A percentile compares a stretch with the other conserved stretches of the same genome.
phyloP scores from a whole-genome alignment of 768 basidiomycete species.

The Lyophyllum semitale region DNA sequence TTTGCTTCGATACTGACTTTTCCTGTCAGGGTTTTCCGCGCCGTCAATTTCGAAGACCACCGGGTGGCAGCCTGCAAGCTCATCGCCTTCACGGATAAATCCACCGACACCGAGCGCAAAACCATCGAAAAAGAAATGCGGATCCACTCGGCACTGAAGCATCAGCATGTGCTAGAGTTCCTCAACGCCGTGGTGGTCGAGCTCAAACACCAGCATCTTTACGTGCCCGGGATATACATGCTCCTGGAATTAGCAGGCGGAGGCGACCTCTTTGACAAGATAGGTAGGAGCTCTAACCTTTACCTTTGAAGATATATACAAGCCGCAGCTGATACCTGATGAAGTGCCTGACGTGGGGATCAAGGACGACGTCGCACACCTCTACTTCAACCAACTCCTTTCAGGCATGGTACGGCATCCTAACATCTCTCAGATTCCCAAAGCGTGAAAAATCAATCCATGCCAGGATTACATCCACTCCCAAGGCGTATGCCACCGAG shows the following conservation, averaged over 20 bases:
- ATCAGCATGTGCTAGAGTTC: conserved; percentile 82
- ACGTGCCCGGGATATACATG: conserved; percentile 87
- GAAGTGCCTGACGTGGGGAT: conserved; percentile 90
- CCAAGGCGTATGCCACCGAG: conserved; percentile 93
- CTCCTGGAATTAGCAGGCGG: conserved; percentile 90
- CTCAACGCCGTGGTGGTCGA: conserved; percentile 79
- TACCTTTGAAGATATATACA: background rate
- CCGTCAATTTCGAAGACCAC: conserved; percentile 66
- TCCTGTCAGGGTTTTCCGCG: conserved; percentile 74
- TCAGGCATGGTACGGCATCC: conserved; percentile 68
- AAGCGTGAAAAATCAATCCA: background rate
- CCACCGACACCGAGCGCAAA: conserved; percentile 73
- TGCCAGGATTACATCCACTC: conserved; percentile 78
- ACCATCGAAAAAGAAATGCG: conserved; percentile 90
- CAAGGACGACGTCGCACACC: conserved; percentile 83
- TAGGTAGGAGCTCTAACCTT: conserved; percentile 59
- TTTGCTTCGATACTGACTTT: background rate
- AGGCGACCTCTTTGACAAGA: conserved; percentile 98
- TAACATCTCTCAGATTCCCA: background rate
- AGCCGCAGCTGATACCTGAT: background rate
- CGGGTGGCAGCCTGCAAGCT: conserved; percentile 88
- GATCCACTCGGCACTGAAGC: conserved; percentile 80
- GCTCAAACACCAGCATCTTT: conserved; percentile 51
- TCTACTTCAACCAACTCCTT: conserved; percentile 86
- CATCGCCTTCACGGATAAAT: conserved; percentile 61